Base-by-base conservation (phyloP, 202 grass and related monocot genomes). In the Musa balbisiana region DNA sequence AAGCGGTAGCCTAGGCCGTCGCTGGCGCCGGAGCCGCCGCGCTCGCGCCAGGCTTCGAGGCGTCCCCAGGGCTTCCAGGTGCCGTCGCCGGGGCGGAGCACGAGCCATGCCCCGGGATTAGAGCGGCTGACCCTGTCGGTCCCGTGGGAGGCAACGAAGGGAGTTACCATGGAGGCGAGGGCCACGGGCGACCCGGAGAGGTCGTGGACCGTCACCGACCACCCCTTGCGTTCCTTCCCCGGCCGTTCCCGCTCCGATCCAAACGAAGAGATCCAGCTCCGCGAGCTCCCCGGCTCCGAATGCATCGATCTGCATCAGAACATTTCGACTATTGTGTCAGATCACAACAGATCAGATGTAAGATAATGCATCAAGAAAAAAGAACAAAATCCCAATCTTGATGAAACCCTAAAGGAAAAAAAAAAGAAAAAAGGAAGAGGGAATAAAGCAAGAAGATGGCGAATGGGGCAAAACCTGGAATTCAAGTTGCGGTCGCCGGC, bases 171-270 rank as follows among this genome's bases (percentile, higher is more conserved):
- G 27, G 94, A 98, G 1, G 94, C 94, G 33, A 98, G 79, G 52
- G 94, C 94, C 9, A 98, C 91, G 14, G 94, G 88, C 9, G 94
- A 94, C 3, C 94, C 94, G 9, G 91, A 94, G 8, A 98, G 91
- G 67, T 98, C 94, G 81, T 98, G 94, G 54, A 98, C 90, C n/a
- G 88, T 98, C 16, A 93, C 88, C 21, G 94, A 98, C 94, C 94
- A 98, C 11, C 94, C 94, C 79, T 98, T 98, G 10, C 94, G 83
- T 72, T 98, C 94, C 77, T 92, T 93, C 10, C 27, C 83, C 25
- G 76, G 11, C 3, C 69, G 66, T 29, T 90, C 86, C 3, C 82
- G 80, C 55, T 92, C 87, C 67, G 87, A 82, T 74, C 84, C 85
- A 52, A 88, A 87, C 11, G 52, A 79, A 0, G 88, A 50, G 11